A percentile compares a stretch with the other conserved stretches of the same genome.
Conservation (phyloP, 208 protist genomes). For the Leishmania amazonensis region DNA sequence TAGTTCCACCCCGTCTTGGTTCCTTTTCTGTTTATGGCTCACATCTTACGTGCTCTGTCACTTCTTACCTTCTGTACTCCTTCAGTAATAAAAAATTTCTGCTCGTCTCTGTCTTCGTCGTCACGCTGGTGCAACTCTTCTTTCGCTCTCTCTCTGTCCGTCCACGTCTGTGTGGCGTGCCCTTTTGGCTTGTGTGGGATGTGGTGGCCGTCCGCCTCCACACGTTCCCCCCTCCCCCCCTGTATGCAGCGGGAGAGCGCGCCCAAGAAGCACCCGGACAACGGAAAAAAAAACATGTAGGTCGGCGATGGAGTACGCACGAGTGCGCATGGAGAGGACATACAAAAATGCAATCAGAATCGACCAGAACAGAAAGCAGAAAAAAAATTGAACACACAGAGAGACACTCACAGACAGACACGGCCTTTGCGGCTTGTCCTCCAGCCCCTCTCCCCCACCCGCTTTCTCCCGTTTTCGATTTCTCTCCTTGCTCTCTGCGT, state of each 20-base stretch:
- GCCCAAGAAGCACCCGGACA: not conserved
- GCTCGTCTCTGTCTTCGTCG: not conserved
- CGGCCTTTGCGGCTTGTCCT: not conserved
- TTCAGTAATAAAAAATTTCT: not conserved
- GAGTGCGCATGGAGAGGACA: not conserved
- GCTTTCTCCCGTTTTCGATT: not conserved
- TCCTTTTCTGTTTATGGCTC: not conserved
- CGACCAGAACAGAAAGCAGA: not conserved
- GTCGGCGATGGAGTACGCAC: not conserved
- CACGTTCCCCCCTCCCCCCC: not conserved
- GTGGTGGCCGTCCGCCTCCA: not conserved
- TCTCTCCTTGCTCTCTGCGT: not conserved
- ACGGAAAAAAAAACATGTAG: not conserved
- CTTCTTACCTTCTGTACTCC: not conserved
- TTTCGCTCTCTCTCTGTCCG: not conserved
- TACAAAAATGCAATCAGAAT: not conserved
- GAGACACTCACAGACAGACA: not conserved
- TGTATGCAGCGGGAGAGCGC: too few relatives aligned
- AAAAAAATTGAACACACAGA: not conserved
- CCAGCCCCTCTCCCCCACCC: too few relatives aligned
- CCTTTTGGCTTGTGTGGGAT: not conserved
- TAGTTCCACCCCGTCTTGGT: not conserved
- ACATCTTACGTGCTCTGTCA: not conserved
- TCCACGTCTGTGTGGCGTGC: too few relatives aligned
- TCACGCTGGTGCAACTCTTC: not conserved